Evolutionary conservation across 78 protist species (phyloP).

Genomic region (Diacronema lutheri): DNA sequence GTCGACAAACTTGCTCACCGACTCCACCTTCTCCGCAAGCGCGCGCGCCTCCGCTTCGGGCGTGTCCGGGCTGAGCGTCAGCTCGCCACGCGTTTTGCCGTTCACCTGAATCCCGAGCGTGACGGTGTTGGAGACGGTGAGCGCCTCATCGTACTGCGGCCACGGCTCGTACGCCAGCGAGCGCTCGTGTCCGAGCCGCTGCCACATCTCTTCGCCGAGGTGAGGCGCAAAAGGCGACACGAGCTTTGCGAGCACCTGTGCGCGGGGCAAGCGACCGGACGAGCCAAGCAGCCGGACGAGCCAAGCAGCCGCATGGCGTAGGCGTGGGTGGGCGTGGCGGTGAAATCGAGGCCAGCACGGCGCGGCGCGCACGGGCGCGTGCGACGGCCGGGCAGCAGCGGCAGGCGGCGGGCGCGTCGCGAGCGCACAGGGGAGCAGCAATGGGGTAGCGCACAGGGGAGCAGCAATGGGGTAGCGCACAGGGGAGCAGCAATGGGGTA

Average conservation of each 20-base stretch:
- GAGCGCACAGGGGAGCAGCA: too few relatives aligned
- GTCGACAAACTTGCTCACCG: neutral
- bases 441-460: too few relatives aligned
- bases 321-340: too few relatives aligned
- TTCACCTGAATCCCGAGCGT: neutral
- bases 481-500: too few relatives aligned
- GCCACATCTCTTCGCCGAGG: slow-evolving; percentile 30
- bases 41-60: neutral
- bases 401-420: too few relatives aligned
- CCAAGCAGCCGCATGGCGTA: too few relatives aligned
- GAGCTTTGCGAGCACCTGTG: neutral
- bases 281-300: too few relatives aligned
- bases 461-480: too few relatives aligned
- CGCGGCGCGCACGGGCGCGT: too few relatives aligned
- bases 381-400: too few relatives aligned
- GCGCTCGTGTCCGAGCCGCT: neutral
- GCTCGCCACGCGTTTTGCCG: neutral
- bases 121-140: neutral
- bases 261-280: too few relatives aligned
- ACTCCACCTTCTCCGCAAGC: neutral
- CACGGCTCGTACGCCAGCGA: slow-evolving; percentile 4
- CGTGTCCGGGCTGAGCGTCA: neutral
- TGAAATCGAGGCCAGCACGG: too few relatives aligned
- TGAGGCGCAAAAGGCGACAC: slow-evolving; percentile 29
- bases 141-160: slow-evolving; percentile 7